phyloP scores from a whole-genome alignment of 768 basidiomycete genomes.

The Lepiota brunneoincarnata region DNA sequence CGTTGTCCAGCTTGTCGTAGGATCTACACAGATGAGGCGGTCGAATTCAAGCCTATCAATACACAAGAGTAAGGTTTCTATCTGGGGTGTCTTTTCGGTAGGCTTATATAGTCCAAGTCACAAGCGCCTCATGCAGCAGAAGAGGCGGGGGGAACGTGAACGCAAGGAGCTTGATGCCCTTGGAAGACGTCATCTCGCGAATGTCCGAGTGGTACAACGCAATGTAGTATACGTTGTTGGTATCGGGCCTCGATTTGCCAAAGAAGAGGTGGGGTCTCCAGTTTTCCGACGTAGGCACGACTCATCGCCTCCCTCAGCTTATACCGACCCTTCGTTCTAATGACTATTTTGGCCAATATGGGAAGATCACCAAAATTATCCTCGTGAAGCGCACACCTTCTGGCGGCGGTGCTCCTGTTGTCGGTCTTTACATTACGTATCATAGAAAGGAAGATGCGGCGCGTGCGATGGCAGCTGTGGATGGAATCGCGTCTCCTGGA shows the following conservation, averaged over 20 bases:
- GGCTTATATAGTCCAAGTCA: constrained; percentile 51
- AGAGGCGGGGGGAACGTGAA: constrained; percentile 92
- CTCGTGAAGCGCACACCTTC: constrained; percentile 86
- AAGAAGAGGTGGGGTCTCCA: constrained; percentile 80
- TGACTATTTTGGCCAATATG: constrained; percentile 98
- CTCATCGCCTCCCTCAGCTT: constrained; percentile 44
- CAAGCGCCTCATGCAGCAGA: constrained; percentile 92
- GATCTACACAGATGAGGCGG: constrained; percentile 86
- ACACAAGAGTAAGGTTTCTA: constrained; percentile 81
- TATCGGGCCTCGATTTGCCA: constrained; percentile 89
- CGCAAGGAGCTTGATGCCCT: constrained; percentile 91
- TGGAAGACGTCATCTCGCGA: constrained; percentile 82
- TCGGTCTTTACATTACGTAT: constrained; percentile 97
- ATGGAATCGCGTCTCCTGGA: constrained; percentile 88
- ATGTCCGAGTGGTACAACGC: constrained; percentile 94
- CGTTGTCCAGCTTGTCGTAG: constrained; percentile 96
- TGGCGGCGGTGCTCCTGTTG: constrained; percentile 66
- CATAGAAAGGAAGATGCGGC: constrained; percentile 93
- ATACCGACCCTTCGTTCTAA: constrained; percentile 90
- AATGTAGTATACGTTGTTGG: constrained; percentile 96
- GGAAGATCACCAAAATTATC: constrained; percentile 94
- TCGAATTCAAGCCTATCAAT: constrained; percentile 94
- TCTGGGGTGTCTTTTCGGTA: constrained; percentile 16
- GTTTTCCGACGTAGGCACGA: constrained; percentile 6
- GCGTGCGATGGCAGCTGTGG: constrained; percentile 88